Conservation (phyloP, 768 basidiomycete species). For the Tubosaeta sp. region DNA sequence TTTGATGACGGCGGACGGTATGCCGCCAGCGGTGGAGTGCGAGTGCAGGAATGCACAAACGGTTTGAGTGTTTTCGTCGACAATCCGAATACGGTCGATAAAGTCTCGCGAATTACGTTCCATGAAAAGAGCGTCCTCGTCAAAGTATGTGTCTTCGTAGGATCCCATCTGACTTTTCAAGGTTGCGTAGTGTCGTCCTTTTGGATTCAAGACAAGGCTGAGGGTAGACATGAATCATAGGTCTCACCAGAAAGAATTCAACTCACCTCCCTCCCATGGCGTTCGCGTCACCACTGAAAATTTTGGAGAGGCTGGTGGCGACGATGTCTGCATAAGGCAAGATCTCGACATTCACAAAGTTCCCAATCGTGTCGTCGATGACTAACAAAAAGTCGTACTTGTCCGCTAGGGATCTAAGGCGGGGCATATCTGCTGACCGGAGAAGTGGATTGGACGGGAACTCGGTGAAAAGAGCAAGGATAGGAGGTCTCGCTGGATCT, state of each 20-base stretch:
- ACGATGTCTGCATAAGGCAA: conserved; percentile 84
- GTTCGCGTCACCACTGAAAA: conserved; percentile 92
- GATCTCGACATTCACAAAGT: conserved; percentile 90
- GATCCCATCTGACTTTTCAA: conserved; percentile 59
- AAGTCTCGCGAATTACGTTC: conserved; percentile 98
- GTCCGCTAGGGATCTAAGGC: conserved; percentile 77
- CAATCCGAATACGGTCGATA: conserved; percentile 61
- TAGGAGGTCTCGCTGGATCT: conserved; percentile 47
- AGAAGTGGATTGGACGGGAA: conserved; percentile 95
- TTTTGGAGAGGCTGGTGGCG: conserved; percentile 87
- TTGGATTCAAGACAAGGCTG: conserved; percentile 87
- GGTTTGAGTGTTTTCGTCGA: conserved; percentile 79
- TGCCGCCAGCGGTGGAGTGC: conserved; percentile 44
- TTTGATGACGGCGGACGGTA: conserved; percentile 52
- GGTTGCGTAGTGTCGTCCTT: conserved; percentile 57
- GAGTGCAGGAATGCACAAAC: conserved; percentile 75
- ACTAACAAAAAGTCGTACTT: conserved; percentile 85
- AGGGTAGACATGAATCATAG: background rate
- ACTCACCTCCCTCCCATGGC: conserved; percentile 96
- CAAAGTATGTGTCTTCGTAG: conserved; percentile 86
- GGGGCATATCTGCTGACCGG: conserved; percentile 73
- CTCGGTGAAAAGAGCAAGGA: conserved; percentile 85
- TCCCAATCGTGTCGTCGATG: conserved; percentile 93
- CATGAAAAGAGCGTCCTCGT: conserved; percentile 93
- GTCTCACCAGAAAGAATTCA: background rate